Evolutionary conservation across 176 grass and related monocot genomes (phyloP), one percentile per base, ranked within the genome.

Genomic region (Avena sativa): DNA sequence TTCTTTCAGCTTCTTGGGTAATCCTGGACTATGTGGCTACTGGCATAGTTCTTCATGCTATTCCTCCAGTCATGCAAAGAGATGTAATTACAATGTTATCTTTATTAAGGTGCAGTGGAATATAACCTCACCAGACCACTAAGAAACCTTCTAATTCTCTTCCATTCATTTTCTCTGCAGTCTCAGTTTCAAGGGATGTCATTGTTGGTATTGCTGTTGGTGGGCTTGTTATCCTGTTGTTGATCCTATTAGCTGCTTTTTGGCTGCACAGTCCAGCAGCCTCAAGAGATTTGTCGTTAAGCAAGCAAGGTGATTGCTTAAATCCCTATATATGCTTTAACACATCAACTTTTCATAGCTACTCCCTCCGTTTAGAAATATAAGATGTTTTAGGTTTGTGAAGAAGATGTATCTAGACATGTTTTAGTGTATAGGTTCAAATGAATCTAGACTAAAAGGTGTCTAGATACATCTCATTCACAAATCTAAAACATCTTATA

Each of bases 1-100:
- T 82, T 81, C 58, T 4, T 88, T 60, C 78, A 98, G 96, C 77
- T 98, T 98, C 74, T 43, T 95, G 57, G 96, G 93, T 74, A 98
- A 98, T 84, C 91, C 91, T 65, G 81, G 90, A 50, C 91, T 98
- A 68, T 98, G 96, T 74, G 96, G 93, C 78, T 95, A 93, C 85
- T 98, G 91, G 96, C 69, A 79, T 51, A 86, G 78, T 83, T 87
- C 95, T 59, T 64, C 88, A 12, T 98, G 95, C 81, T 68, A 65
- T 69, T 84, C 78, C 0, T 75, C 89, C 56, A 89, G 86, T 87
- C 77, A 52, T 16, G 15, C 73, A 3, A 74, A 81, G 44, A 89
- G 81, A 95, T 87, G 95, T 98, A 84, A 89, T 38, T 14, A 83
- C 79, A 72, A 6, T n/a, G 4, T 72, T 70, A 52, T 85, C 12